These are phyloP conservation scores for Termitomyces sp. DNA, from an alignment of 768 basidiomycete genomes.

Conservation along the genomic window DNA sequence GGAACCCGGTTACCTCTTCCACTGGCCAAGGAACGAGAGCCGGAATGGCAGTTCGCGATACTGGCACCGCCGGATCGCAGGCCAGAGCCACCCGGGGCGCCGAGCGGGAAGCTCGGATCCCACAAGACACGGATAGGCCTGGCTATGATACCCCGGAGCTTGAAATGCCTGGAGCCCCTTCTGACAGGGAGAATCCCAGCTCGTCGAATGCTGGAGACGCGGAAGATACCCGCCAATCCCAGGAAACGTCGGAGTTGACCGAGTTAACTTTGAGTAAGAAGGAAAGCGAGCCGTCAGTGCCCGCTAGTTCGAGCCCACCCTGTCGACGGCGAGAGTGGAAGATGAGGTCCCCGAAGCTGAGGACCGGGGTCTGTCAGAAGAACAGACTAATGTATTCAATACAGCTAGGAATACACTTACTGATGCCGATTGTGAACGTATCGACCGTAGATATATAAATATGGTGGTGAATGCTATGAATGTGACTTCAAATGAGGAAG, in stretches of 20 bases:
- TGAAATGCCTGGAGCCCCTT: not conserved
- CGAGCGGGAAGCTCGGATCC: not conserved
- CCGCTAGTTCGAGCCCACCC: not conserved
- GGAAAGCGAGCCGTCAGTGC: not conserved
- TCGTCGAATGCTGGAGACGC: too few species aligned
- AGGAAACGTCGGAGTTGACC: not conserved
- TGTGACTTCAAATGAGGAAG: too few species aligned
- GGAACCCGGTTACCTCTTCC: not conserved
- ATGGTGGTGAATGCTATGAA: too few species aligned
- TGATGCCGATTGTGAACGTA: not conserved
- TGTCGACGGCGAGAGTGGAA: not conserved
- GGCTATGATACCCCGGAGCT: not conserved
- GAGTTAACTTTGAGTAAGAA: fast-evolving
- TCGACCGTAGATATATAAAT: not conserved
- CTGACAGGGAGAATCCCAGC: not conserved
- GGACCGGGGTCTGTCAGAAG: not conserved
- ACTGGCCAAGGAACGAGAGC: not conserved
- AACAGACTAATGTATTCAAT: not conserved
- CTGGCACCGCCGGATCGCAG: not conserved
- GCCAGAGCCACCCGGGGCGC: not conserved
- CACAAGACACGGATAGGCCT: not conserved
- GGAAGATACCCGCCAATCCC: too few species aligned
- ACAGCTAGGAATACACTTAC: not conserved
- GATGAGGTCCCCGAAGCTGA: not conserved
- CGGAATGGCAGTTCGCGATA: not conserved